phyloP scores from a whole-genome alignment of 2,329 filamentous ascomycete species.

The Neoascochyta sp. region DNA sequence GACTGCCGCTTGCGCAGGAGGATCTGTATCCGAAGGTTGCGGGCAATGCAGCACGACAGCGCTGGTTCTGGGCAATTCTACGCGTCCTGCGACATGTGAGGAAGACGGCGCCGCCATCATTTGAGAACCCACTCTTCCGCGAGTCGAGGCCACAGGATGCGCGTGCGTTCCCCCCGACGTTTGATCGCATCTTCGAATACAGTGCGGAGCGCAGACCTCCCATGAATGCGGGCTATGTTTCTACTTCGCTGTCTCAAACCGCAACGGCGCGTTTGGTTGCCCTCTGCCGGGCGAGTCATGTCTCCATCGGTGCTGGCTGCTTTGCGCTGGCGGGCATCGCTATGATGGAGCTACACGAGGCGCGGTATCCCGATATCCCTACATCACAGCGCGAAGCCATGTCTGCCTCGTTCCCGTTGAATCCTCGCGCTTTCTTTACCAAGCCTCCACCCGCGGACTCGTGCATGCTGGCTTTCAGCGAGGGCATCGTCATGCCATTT shows the following conservation, averaged over 20 bases:
- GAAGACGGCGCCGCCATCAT: conserved; percentile 39
- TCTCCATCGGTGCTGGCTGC: conserved; percentile 44
- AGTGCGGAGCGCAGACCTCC: conserved; percentile 27
- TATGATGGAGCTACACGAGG: conserved; percentile 47
- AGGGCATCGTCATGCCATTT: conserved; percentile 46
- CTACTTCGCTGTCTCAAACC: conserved; percentile 27
- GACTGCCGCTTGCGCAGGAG: conserved; percentile 46
- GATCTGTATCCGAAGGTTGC: conserved; percentile 43
- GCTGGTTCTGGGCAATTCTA: conserved; percentile 49
- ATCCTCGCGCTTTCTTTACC: conserved; percentile 45
- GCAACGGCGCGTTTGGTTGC: conserved; percentile 37
- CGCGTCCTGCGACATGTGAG: conserved; percentile 44
- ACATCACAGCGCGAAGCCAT: conserved; percentile 31
- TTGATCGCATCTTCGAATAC: conserved; percentile 41
- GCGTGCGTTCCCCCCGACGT: conserved; percentile 28
- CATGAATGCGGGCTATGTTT: conserved; percentile 35
- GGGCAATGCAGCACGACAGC: conserved; percentile 38
- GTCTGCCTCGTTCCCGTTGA: conserved; percentile 46
- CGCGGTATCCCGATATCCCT: conserved; percentile 24
- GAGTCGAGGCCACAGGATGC: conserved; percentile 11
- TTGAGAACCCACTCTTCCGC: conserved; percentile 43
- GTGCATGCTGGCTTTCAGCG: conserved; percentile 48
- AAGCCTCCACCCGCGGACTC: conserved; percentile 39
- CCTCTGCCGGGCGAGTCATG: conserved; percentile 38
- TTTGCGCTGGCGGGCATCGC: conserved; percentile 46